phyloP scores from a whole-genome alignment of 225 moss, liverwort and hornwort species.

The Antitrichia curtipendula region DNA sequence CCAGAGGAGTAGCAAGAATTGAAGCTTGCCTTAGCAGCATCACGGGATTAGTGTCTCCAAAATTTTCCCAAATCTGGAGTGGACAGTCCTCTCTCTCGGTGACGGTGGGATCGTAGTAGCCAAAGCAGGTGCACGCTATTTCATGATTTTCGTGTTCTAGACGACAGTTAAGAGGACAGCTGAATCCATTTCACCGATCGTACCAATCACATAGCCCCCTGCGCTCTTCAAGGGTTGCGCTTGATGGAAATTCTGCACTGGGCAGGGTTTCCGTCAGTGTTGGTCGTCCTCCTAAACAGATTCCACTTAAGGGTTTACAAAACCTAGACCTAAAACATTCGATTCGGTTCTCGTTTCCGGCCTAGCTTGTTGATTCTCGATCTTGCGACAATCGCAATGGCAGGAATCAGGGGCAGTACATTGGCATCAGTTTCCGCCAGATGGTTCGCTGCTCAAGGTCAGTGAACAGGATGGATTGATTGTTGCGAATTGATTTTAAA shows the following conservation, averaged over 20 bases:
- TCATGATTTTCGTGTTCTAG: background rate
- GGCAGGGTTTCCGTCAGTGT: background rate
- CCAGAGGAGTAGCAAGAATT: background rate
- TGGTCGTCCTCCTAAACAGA: background rate
- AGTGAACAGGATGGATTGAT: background rate
- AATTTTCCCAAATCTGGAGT: background rate
- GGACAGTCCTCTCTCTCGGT: background rate
- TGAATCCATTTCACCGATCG: background rate
- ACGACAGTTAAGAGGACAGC: background rate
- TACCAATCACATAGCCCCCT: background rate
- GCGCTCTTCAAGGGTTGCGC: background rate
- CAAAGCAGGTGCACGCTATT: background rate
- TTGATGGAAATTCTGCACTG: background rate
- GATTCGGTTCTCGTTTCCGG: background rate
- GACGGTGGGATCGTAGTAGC: background rate
- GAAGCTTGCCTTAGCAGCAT: background rate
- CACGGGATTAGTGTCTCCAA: background rate
- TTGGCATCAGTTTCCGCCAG: conserved; percentile 8
- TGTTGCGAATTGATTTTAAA: background rate
- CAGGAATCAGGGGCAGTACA: conserved; percentile 1
- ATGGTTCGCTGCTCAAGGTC: conserved; percentile 20
- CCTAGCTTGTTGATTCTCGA: background rate
- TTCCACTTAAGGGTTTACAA: background rate
- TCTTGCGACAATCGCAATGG: background rate
- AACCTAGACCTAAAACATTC: background rate